phyloP scores from a whole-genome alignment of 495 filamentous ascomycete species.

The Friedmanniomyces endolithicus region DNA sequence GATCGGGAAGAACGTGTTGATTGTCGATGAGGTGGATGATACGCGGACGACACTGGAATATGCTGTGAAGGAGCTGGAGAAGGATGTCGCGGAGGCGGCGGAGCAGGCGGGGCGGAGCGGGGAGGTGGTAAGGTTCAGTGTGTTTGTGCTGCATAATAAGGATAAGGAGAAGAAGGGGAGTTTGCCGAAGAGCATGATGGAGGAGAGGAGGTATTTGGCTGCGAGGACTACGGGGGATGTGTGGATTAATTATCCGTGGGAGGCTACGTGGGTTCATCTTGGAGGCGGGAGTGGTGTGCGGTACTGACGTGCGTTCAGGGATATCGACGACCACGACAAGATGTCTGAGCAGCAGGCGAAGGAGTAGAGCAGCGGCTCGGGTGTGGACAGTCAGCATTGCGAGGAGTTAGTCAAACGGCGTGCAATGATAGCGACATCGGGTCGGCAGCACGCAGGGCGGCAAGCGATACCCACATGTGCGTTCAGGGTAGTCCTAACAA shows the following conservation, averaged over 20 bases:
- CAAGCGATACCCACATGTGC: too few relatives aligned
- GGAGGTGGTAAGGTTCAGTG: slow-evolving; percentile 67
- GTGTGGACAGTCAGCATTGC: not conserved
- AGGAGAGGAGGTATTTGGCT: slow-evolving; percentile 65
- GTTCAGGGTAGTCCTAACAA: too few relatives aligned
- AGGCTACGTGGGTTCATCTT: slow-evolving; percentile 66
- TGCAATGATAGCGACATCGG: not conserved
- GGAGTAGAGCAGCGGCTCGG: not conserved
- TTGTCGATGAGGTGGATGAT: slow-evolving; percentile 98
- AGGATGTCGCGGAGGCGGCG: slow-evolving; percentile 80
- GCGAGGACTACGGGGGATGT: slow-evolving; percentile 78
- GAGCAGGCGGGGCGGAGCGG: slow-evolving; percentile 51
- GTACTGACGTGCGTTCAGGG: slow-evolving; percentile 19
- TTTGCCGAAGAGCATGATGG: slow-evolving; percentile 69
- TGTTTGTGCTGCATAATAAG: slow-evolving; percentile 91
- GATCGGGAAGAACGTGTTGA: slow-evolving; percentile 92
- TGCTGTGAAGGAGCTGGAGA: slow-evolving; percentile 86
- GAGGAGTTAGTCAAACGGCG: not conserved
- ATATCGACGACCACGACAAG: slow-evolving; percentile 86
- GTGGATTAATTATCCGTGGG: slow-evolving; percentile 99
- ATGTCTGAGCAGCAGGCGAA: slow-evolving; percentile 38
- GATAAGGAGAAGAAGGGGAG: slow-evolving; percentile 87
- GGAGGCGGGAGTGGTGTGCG: not conserved
- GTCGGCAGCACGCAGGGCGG: too few relatives aligned
- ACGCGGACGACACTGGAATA: slow-evolving; percentile 95